Percentiles rank a stretch among this genome's conserved stretches.
Evolutionary conservation across 345 rosid genomes (phyloP).

Genomic region (Noccaea bulbosa): DNA sequence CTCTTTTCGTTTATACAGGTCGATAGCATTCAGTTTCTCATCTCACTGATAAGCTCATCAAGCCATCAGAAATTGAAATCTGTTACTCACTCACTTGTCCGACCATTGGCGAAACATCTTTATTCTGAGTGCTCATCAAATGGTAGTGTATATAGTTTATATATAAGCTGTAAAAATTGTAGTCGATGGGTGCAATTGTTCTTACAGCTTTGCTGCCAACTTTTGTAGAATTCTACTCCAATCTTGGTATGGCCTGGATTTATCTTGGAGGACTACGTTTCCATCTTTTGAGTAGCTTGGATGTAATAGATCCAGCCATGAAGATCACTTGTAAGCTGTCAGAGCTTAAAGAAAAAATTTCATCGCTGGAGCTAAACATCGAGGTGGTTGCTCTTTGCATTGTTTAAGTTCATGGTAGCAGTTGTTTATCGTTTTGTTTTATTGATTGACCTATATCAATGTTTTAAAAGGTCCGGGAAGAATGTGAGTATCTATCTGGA

Average conservation of each 20-base stretch:
- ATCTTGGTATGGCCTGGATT: conserved; percentile 74
- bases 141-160: conserved; percentile 47
- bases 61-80: conserved; percentile 64
- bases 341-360: conserved; percentile 58
- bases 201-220: conserved; percentile 21
- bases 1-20: conserved; percentile 51
- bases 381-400: conserved; percentile 54
- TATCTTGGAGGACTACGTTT: conserved; percentile 76
- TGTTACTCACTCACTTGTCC: conserved; percentile 48
- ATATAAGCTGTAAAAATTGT: conserved; percentile 18
- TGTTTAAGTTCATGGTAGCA: conserved; percentile 22
- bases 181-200: background rate
- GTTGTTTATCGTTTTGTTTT: conserved; percentile 12
- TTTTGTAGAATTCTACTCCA: conserved; percentile 52
- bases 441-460: conserved; percentile 15
- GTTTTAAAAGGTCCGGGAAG: conserved; percentile 66
- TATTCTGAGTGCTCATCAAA: conserved; percentile 53
- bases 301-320: conserved; percentile 79
- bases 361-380: conserved; percentile 67
- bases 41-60: conserved; percentile 61
- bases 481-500: conserved; percentile 79
- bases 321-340: conserved; percentile 68
- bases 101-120: conserved; percentile 64
- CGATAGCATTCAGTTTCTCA: conserved; percentile 50
- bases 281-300: conserved; percentile 65